Base-by-base conservation (phyloP, 208 protist genomes). In the Trypanosoma mega region DNA sequence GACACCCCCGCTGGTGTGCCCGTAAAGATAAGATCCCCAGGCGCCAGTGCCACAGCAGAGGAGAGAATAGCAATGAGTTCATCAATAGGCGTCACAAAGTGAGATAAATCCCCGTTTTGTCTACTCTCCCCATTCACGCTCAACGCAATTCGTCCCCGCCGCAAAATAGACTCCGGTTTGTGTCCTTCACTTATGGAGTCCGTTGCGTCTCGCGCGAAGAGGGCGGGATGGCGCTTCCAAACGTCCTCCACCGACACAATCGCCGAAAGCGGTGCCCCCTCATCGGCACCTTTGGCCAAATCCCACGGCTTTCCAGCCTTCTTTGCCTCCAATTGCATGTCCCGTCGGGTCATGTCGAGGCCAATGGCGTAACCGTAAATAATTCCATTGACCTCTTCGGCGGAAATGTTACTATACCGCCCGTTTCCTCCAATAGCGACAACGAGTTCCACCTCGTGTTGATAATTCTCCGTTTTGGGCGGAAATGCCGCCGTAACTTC, bases 341-440 rank as follows among this genome's bases (percentile, higher is more conserved):
- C 84, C n/a, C 92, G 78, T 1, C 80, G 78, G 0, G 92, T 97
- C 80, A 97, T 86, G 72, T 97, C 92, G 8, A 97, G 63, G 20
- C 81, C 85, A 8, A 97, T 60, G 2, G 61, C 85, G 54, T 94
- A 97, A 29, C 82, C 92, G 46, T 74, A 78, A 16, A 96, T 82
- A 31, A 90, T 59, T 8, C 78, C 49, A 9, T 75, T 37, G 26
- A 67, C 91, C 5, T 83, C 66, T 50, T 76, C 63, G 11, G 72
- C 45, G 0, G 71, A 41, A 3, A 95, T 52, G 43, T 86, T 82
- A 4, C 52, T 29, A 37, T 59, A 55, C 43, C 30, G 8, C 63
- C 37, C 20, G 11, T 14, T 24, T 46, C 55, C 7, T 45, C 85
- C 84, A 34, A 94, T 68, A 6, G 87, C 87, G 0, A 91, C 77